phyloP scores from a whole-genome alignment of 108 stramenopile genomes.

The Cyclotella atomus region DNA sequence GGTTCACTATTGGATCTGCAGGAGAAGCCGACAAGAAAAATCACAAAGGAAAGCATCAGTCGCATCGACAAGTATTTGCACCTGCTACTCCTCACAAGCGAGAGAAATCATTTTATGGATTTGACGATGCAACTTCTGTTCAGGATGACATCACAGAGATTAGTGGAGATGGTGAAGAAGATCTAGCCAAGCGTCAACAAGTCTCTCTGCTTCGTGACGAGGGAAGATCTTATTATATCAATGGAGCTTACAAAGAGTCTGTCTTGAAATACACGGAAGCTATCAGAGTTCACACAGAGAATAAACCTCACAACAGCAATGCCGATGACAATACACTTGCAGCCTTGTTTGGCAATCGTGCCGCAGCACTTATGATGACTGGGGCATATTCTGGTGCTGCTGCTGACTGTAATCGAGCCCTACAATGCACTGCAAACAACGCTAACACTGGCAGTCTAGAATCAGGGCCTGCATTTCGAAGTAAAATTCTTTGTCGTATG shows the following conservation, averaged over 20 bases:
- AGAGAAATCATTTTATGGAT: conserved; percentile 18
- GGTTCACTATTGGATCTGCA: conserved; percentile 30
- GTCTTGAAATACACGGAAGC: conserved; percentile 66
- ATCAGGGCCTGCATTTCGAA: conserved; percentile 52
- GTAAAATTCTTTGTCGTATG: conserved; percentile 69
- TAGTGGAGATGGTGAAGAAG: conserved; percentile 18
- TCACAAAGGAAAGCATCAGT: conserved; percentile 4
- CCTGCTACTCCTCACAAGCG: background rate
- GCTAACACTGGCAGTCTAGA: conserved; percentile 39
- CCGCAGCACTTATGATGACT: conserved; percentile 79
- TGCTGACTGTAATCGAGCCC: conserved; percentile 63
- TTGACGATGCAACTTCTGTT: conserved; percentile 1
- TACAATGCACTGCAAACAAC: conserved; percentile 46
- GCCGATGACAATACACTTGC: conserved; percentile 54
- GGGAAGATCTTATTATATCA: conserved; percentile 59
- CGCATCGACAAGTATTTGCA: background rate
- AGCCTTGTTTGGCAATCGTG: conserved; percentile 78
- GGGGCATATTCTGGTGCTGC: conserved; percentile 69
- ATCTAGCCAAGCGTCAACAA: no score
- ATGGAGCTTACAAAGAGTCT: conserved; percentile 56
- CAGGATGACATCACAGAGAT: conserved; percentile 1
- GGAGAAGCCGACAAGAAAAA: background rate
- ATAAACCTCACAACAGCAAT: conserved; percentile 8
- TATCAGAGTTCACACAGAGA: conserved; percentile 45
- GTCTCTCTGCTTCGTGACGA: conserved; percentile 61